phyloP scores from a whole-genome alignment of 2,329 filamentous ascomycete genomes.

The Fusarium heterosporum region DNA sequence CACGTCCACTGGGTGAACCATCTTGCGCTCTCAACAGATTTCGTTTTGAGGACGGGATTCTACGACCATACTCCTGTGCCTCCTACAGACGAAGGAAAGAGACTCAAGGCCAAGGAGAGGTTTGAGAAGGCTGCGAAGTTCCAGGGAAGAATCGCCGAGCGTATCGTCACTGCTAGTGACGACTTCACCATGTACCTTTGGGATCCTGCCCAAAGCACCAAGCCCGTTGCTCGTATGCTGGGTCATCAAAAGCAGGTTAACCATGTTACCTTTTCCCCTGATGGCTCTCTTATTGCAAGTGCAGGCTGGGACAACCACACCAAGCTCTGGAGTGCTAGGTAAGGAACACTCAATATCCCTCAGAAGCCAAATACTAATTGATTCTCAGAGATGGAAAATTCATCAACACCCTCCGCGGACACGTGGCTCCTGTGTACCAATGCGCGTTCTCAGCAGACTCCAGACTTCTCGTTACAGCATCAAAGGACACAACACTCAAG shows the following conservation, averaged over 20 bases:
- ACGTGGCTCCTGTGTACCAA: conserved; percentile 91
- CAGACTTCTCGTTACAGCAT: conserved; percentile 85
- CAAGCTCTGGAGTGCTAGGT: conserved; percentile 87
- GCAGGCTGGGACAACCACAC: conserved; percentile 94
- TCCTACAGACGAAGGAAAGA: conserved; percentile 74
- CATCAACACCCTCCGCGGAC: conserved; percentile 86
- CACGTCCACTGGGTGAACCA: conserved; percentile 98
- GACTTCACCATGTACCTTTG: conserved; percentile 98
- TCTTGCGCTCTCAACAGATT: conserved; percentile 91
- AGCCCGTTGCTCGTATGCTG: conserved; percentile 88
- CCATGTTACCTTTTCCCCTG: conserved; percentile 92
- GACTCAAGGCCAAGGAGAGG: conserved; percentile 79
- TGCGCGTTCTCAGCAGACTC: conserved; percentile 93
- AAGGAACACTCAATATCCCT: conserved; percentile 47
- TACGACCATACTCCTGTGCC: conserved; percentile 84
- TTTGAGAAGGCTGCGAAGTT: conserved; percentile 88
- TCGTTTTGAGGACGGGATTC: conserved; percentile 85
- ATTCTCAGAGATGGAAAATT: conserved; percentile 74
- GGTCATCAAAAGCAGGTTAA: conserved; percentile 98
- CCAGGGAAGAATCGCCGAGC: conserved; percentile 81
- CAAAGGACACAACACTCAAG: conserved; percentile 93
- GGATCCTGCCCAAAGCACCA: conserved; percentile 82
- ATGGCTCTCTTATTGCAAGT: conserved; percentile 87
- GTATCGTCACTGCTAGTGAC: conserved; percentile 89
- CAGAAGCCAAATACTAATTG: conserved; percentile 28